These are phyloP conservation scores for Cadophora sp. DNA, from an alignment of 2,329 filamentous ascomycete species.

Conservation along the genomic window DNA sequence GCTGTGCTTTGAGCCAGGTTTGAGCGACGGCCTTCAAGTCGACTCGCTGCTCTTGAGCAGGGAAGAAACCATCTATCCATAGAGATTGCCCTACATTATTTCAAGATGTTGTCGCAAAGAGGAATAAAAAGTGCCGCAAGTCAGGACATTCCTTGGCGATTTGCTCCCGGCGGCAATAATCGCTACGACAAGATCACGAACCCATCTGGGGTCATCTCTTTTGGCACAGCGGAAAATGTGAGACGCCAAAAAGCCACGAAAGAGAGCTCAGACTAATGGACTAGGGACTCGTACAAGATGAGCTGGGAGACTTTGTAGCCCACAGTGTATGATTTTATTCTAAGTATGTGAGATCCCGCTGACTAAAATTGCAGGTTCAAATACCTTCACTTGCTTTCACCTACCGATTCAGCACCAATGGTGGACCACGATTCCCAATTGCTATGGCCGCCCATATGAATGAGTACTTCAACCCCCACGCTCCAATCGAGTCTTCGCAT, in stretches of 20 bases:
- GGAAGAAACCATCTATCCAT: too few relatives aligned
- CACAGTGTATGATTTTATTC: slow-evolving; percentile 35
- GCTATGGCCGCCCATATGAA: slow-evolving; percentile 52
- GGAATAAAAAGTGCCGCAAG: slow-evolving; percentile 19
- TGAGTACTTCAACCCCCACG: slow-evolving; percentile 47
- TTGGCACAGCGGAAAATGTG: slow-evolving; percentile 36
- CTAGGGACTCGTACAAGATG: slow-evolving; percentile 47
- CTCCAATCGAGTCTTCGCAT: slow-evolving; percentile 45
- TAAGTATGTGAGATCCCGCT: background rate
- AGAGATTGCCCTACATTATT: slow-evolving; percentile 60
- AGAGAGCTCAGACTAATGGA: background rate
- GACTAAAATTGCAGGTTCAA: slow-evolving; percentile 33
- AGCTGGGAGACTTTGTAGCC: slow-evolving; percentile 49
- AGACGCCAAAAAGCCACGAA: background rate
- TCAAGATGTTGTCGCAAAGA: slow-evolving; percentile 49
- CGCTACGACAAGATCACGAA: slow-evolving; percentile 32
- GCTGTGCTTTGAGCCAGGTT: background rate
- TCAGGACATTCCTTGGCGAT: slow-evolving; percentile 30
- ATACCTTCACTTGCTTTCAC: slow-evolving; percentile 46
- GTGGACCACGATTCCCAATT: slow-evolving; percentile 47
- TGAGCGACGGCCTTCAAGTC: background rate
- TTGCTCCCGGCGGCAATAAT: slow-evolving; percentile 29
- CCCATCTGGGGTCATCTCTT: slow-evolving; percentile 32
- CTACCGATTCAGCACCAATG: slow-evolving; percentile 50
- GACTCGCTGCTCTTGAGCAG: background rate